Percentiles rank a stretch among this genome's conserved stretches.
These are phyloP conservation scores for Pyrenophora teres DNA, from an alignment of 2,329 filamentous ascomycete genomes.

Conservation along the genomic window DNA sequence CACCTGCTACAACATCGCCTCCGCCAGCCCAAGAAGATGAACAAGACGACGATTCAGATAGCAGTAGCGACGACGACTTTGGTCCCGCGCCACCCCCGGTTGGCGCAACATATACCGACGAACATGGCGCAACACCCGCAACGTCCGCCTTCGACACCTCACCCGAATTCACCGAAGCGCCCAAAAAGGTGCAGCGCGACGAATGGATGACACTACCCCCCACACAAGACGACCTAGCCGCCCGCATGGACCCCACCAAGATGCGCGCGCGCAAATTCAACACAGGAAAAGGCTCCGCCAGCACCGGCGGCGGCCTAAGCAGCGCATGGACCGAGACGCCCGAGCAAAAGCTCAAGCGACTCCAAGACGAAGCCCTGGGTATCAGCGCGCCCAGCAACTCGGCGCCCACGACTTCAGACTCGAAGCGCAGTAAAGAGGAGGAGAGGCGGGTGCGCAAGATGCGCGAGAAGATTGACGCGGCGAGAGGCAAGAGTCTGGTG, in stretches of 20 bases:
- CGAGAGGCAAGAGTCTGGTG: slow-evolving; percentile 52
- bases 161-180: slow-evolving; percentile 33
- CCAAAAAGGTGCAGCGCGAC: slow-evolving; percentile 68
- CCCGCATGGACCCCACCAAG: slow-evolving; percentile 80
- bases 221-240: slow-evolving; percentile 56
- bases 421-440: slow-evolving; percentile 47
- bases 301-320: slow-evolving; percentile 55
- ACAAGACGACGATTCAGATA: slow-evolving; percentile 42
- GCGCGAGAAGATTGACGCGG: slow-evolving; percentile 59
- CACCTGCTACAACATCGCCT: slow-evolving; percentile 50
- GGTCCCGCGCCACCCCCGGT: slow-evolving; percentile 52
- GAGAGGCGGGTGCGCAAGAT: slow-evolving; percentile 57
- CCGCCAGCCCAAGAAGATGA: slow-evolving; percentile 49
- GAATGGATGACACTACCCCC: slow-evolving; percentile 63
- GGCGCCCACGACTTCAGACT: slow-evolving; percentile 30
- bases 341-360: slow-evolving; percentile 78
- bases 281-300: slow-evolving; percentile 64
- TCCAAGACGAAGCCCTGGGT: slow-evolving; percentile 83
- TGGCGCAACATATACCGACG: slow-evolving; percentile 15
- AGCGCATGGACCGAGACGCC: slow-evolving; percentile 88
- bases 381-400: slow-evolving; percentile 55
- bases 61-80: slow-evolving; percentile 51
- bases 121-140: slow-evolving; percentile 14
- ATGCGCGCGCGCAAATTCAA: slow-evolving; percentile 82
- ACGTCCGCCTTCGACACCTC: slow-evolving; percentile 42